phyloP scores from a whole-genome alignment of 441 rosid genomes.

The Mallotus japonicus region DNA sequence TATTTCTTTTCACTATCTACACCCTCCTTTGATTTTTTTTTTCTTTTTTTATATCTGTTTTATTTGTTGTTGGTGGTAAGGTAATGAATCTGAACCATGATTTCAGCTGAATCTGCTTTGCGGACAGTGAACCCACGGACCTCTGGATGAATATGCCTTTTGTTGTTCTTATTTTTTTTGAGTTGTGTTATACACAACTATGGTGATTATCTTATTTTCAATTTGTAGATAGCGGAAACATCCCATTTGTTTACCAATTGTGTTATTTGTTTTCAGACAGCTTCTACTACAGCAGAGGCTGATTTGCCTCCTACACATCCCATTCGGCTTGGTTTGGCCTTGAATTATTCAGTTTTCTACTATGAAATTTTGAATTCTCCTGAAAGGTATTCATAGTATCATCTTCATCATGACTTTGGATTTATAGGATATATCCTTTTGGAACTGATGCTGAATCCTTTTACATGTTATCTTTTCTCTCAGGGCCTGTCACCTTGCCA shows the following conservation, averaged over 20 bases:
- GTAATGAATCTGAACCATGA: background rate
- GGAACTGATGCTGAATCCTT: too few species aligned
- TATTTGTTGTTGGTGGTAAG: background rate
- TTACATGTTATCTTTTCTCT: background rate
- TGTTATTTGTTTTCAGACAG: constrained; percentile 16
- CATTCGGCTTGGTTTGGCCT: constrained; percentile 70
- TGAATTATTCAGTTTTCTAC: constrained; percentile 82
- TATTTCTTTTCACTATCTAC: background rate
- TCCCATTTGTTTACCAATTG: background rate
- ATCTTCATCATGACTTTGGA: background rate
- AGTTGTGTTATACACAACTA: background rate
- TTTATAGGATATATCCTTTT: background rate
- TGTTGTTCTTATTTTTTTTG: too few species aligned
- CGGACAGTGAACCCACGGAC: background rate
- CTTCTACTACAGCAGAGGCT: constrained; percentile 22
- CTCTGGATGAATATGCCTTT: too few species aligned
- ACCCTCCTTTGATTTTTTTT: background rate
- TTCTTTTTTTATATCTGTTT: background rate
- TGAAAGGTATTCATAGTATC: constrained; percentile 54
- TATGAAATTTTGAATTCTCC: constrained; percentile 80
- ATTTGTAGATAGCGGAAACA: background rate
- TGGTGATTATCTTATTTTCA: background rate
- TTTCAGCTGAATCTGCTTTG: background rate
- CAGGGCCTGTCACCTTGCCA: constrained; percentile 62
- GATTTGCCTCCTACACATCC: constrained; percentile 80